phyloP scores from a whole-genome alignment of 1,139 yeast genomes.

The Saccharomyces pastorianus region DNA sequence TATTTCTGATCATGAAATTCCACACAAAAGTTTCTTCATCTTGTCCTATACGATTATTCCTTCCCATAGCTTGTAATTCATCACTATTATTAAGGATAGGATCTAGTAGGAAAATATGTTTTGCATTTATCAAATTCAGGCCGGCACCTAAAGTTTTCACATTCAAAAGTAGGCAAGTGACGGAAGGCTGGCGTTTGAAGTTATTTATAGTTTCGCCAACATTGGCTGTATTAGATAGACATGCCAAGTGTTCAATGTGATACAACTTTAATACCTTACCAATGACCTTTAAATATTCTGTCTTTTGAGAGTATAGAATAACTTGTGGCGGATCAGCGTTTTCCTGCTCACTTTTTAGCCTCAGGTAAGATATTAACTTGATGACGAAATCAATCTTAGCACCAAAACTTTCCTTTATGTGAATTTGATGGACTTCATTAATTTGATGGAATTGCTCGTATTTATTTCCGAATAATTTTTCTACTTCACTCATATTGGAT shows the following conservation, averaged over 20 bases:
- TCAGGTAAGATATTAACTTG: slow-evolving; percentile 58
- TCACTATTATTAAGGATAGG: slow-evolving; percentile 84
- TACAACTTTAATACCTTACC: slow-evolving; percentile 60
- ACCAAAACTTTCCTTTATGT: slow-evolving; percentile 52
- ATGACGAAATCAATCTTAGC: slow-evolving; percentile 80
- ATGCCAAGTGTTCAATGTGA: slow-evolving; percentile 41
- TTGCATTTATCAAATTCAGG: slow-evolving; percentile 79
- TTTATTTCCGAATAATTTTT: slow-evolving; percentile 9
- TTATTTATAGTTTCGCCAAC: slow-evolving; percentile 38
- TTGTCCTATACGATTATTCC: slow-evolving; percentile 92
- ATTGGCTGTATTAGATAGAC: slow-evolving; percentile 18
- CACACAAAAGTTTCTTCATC: slow-evolving; percentile 72
- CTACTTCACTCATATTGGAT: not conserved
- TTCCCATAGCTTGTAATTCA: slow-evolving; percentile 80
- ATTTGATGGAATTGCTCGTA: slow-evolving; percentile 20
- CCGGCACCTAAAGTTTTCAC: slow-evolving; percentile 89
- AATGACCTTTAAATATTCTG: slow-evolving; percentile 58
- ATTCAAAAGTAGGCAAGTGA: slow-evolving; percentile 79
- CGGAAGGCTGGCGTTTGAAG: slow-evolving; percentile 55
- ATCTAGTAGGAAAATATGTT: slow-evolving; percentile 82
- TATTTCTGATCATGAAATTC: slow-evolving; percentile 76
- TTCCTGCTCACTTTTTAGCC: slow-evolving; percentile 48
- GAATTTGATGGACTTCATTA: slow-evolving; percentile 39
- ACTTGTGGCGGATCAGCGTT: slow-evolving; percentile 42
- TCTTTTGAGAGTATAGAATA: slow-evolving; percentile 83